phyloP scores from a whole-genome alignment of 768 basidiomycete genomes.

The Phallus indusiatus region DNA sequence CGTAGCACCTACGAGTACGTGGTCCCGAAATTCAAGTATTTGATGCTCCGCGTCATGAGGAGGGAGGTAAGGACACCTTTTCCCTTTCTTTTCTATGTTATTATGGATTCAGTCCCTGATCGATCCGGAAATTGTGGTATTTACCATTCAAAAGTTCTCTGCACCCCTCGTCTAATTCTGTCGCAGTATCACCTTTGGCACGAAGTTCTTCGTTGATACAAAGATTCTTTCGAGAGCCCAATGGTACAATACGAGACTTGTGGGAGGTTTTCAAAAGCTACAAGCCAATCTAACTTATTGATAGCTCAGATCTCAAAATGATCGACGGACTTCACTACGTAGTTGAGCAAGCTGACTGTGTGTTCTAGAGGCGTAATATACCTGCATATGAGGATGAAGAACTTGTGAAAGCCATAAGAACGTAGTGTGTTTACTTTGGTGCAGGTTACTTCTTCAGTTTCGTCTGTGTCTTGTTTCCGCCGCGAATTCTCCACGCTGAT shows the following conservation, averaged over 20 bases:
- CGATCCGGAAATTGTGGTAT: conserved; percentile 9
- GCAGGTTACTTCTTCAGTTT: conserved; percentile 44
- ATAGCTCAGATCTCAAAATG: neutral
- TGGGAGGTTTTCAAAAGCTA: conserved; percentile 12
- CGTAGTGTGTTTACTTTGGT: conserved; percentile 29
- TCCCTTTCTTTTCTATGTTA: conserved; percentile 46
- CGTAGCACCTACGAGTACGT: conserved; percentile 54
- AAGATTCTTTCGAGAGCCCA: conserved; percentile 84
- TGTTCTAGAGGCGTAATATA: conserved; percentile 91
- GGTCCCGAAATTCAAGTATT: conserved; percentile 80
- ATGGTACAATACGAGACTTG: conserved; percentile 57
- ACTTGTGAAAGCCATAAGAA: neutral
- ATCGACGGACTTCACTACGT: conserved; percentile 59
- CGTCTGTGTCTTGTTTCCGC: conserved; percentile 11
- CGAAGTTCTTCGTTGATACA: conserved; percentile 84
- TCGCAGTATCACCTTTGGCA: conserved; percentile 27
- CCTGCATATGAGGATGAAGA: conserved; percentile 26
- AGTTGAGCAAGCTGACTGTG: conserved; percentile 94
- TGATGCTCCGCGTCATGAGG: conserved; percentile 51
- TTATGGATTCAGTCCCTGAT: neutral
- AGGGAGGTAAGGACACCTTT: conserved; percentile 73
- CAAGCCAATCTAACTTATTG: neutral
- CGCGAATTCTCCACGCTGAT: conserved; percentile 4
- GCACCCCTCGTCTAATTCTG: conserved; percentile 82
- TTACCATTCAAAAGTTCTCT: conserved; percentile 68